Conservation (phyloP, 257 asterid genomes). For the Henckelia pumila region DNA sequence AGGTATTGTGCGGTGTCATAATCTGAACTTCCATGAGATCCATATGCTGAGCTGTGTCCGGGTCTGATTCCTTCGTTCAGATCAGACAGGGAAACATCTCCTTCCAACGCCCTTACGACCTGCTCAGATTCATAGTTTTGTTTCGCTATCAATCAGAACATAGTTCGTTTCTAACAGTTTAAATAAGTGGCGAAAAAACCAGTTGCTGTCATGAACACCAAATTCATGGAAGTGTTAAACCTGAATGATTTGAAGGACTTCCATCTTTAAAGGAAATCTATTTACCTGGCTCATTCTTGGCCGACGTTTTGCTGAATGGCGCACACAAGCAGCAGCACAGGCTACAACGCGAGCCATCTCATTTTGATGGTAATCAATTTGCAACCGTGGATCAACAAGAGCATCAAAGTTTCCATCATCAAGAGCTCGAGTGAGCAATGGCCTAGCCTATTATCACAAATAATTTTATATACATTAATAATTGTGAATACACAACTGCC, state of each 20-base stretch:
- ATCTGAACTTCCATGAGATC: slow-evolving; percentile 84
- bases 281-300: slow-evolving; percentile 89
- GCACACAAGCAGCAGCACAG: slow-evolving; percentile 84
- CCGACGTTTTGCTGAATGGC: slow-evolving; percentile 87
- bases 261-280: neutral
- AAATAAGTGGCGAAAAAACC: neutral
- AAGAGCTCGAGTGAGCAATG: slow-evolving; percentile 61
- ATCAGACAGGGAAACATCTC: slow-evolving; percentile 70
- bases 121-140: slow-evolving; percentile 28
- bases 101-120: slow-evolving; percentile 94
- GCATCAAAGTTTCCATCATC: slow-evolving; percentile 64
- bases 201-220: neutral
- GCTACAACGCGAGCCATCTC: slow-evolving; percentile 85
- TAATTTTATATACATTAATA: slow-evolving; percentile 2
- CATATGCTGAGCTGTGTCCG: slow-evolving; percentile 65
- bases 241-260: neutral
- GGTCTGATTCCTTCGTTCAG: slow-evolving; percentile 72
- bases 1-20: slow-evolving; percentile 63
- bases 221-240: neutral
- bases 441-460: slow-evolving; percentile 66
- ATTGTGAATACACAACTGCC: neutral
- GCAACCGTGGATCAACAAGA: slow-evolving; percentile 56
- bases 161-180: neutral
- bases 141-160: neutral
- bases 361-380: slow-evolving; percentile 37